Conservation (phyloP, 768 basidiomycete species). For the Lactarius trivialis region DNA sequence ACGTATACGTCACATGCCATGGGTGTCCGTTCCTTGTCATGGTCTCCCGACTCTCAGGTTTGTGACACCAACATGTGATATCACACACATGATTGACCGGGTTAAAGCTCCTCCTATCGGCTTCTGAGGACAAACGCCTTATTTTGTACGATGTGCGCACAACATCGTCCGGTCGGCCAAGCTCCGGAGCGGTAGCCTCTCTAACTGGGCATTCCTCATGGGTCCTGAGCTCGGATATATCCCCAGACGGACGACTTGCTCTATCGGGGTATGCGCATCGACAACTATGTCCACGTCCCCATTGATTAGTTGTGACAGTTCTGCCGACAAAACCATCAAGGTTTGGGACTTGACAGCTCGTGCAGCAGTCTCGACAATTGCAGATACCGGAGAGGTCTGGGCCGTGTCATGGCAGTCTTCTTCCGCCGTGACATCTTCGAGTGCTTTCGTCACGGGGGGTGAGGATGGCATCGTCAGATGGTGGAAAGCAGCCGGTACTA, state of each 20-base stretch:
- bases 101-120: slow-evolving; percentile 72
- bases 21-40: slow-evolving; percentile 79
- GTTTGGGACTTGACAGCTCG: slow-evolving; percentile 81
- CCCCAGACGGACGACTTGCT: slow-evolving; percentile 72
- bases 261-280: slow-evolving; percentile 63
- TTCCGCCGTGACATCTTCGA: slow-evolving; percentile 46
- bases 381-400: slow-evolving; percentile 81
- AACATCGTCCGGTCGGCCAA: slow-evolving; percentile 48
- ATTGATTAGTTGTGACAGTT: slow-evolving; percentile 37
- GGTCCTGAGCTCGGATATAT: slow-evolving; percentile 79
- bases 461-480: slow-evolving; percentile 69
- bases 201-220: slow-evolving; percentile 87
- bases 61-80: slow-evolving; percentile 26
- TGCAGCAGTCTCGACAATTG: slow-evolving; percentile 66
- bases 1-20: slow-evolving; percentile 88
- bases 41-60: slow-evolving; percentile 87
- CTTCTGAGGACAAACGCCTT: slow-evolving; percentile 89
- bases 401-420: slow-evolving; percentile 74
- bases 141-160: slow-evolving; percentile 84
- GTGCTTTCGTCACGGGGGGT: slow-evolving; percentile 68
- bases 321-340: slow-evolving; percentile 80
- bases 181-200: slow-evolving; percentile 76
- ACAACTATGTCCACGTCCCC: slow-evolving; percentile 1
- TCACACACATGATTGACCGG: not conserved
- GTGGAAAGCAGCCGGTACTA: slow-evolving; percentile 68